Evolutionary conservation across 2,329 filamentous ascomycete species (phyloP), one percentile per base, ranked within the genome.

Genomic region (Cladosporium colombiae): DNA sequence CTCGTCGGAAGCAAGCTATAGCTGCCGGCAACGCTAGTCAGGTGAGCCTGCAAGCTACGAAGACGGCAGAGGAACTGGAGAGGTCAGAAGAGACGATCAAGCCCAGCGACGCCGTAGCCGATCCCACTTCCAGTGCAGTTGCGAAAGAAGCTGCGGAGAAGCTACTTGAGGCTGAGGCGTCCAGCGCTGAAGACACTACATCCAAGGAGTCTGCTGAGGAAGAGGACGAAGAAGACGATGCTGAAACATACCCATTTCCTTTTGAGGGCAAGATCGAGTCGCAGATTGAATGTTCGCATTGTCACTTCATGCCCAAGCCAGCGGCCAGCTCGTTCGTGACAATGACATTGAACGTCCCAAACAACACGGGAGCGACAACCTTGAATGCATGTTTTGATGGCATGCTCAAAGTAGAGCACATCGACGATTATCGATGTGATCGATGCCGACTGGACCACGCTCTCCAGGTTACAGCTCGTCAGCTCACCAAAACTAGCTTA

Each of bases 371-470:
- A 60, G 90, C 91, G 2, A 93, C 93, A 0, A 90, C 92, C 0
- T 84, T 99, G 18, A 93, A 90, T 74, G 84, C 88, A 10, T 99
- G 95, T 78, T 95, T 99, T 72, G 95, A 99, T 73, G 91, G 91
- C 49, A 89, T 97, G 78, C 89, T 99, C 71, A 97, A 97, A 79
- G 92, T 92, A 0, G 95, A 99, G 78, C 90, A 93, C 76, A 97
- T 99, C 70, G 94, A 98, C 69, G 95, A 97, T 76, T 99, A 96
- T 82, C 93, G 91, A 71, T 99, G 95, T 80, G 95, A 97, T 73
- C 91, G 89, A 79, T 99, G 95, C 75, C 88, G 93, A 25, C 83
- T 99, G n/a, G 79, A 91, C 52, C 91, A 97, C 76, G 93, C 93
- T 4, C 80, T 91, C 62, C 82, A 88, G 33, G 78, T 84, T 60